Evolutionary conservation across 2,329 filamentous ascomycete species (phyloP).

Genomic region (Fusarium sp.): DNA sequence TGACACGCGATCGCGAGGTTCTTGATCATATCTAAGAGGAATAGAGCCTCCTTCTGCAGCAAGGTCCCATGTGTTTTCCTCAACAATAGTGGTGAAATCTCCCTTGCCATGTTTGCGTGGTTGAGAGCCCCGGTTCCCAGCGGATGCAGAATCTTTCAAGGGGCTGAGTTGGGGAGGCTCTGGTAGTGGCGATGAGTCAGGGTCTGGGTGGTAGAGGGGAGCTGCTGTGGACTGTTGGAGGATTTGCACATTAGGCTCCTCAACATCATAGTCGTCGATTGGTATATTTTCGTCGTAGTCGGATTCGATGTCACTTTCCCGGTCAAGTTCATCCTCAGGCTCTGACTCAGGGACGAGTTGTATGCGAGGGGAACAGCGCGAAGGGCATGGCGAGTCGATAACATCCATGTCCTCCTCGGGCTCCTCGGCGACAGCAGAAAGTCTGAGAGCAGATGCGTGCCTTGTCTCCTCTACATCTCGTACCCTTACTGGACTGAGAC

Average conservation of each 20-base stretch:
- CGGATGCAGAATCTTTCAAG: slow-evolving; percentile 60
- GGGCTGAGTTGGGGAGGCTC: slow-evolving; percentile 60
- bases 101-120: slow-evolving; percentile 46
- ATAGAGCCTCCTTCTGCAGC: slow-evolving; percentile 39
- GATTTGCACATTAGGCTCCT: slow-evolving; percentile 57
- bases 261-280: slow-evolving; percentile 54
- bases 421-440: slow-evolving; percentile 61
- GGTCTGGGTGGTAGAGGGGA: slow-evolving; percentile 36
- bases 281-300: slow-evolving; percentile 57
- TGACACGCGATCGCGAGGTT: slow-evolving; percentile 38
- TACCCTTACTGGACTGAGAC: slow-evolving; percentile 67
- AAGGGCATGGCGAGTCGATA: slow-evolving; percentile 44
- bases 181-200: slow-evolving; percentile 57
- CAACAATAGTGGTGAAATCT: slow-evolving; percentile 57
- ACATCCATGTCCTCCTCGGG: slow-evolving; percentile 47
- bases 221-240: slow-evolving; percentile 55
- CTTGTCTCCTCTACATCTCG: slow-evolving; percentile 60
- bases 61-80: slow-evolving; percentile 59
- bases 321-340: slow-evolving; percentile 39
- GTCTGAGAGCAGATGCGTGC: slow-evolving; percentile 49
- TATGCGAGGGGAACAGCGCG: slow-evolving; percentile 29
- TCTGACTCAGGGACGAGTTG: slow-evolving; percentile 26
- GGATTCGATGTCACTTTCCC: slow-evolving; percentile 51
- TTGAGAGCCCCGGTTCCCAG: slow-evolving; percentile 57
- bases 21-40: neutral